phyloP scores from a whole-genome alignment of 805 yeast genomes.

The Saturnispora sekii region DNA sequence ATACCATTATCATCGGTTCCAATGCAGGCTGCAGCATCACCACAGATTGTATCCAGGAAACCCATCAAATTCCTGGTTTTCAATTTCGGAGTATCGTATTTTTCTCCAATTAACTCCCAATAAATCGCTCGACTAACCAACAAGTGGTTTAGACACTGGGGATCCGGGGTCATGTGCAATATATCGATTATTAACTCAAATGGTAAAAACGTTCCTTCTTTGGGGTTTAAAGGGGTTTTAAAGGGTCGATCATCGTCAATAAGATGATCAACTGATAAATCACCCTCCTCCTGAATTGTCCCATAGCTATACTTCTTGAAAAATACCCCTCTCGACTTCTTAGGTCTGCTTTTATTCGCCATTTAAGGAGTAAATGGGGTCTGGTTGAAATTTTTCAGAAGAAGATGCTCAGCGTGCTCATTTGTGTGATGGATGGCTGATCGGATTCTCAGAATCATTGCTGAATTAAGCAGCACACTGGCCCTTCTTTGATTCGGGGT shows the following conservation, averaged over 20 bases:
- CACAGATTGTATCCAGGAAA: slow-evolving; percentile 48
- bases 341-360: slow-evolving; percentile 85
- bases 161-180: slow-evolving; percentile 24
- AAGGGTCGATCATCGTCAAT: slow-evolving; percentile 10
- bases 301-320: slow-evolving; percentile 65
- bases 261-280: slow-evolving; percentile 6
- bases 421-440: too few relatives aligned
- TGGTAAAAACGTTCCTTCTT: slow-evolving; percentile 29
- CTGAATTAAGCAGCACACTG: too few relatives aligned
- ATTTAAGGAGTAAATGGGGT: slow-evolving; percentile 27
- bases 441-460: too few relatives aligned
- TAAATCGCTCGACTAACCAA: slow-evolving; percentile 57
- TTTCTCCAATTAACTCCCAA: slow-evolving; percentile 44
- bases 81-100: slow-evolving; percentile 58
- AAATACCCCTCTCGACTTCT: slow-evolving; percentile 63
- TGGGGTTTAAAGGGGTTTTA: background rate
- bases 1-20: slow-evolving; percentile 6
- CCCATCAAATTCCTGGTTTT: slow-evolving; percentile 55
- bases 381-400: too few relatives aligned
- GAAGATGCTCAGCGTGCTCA: too few relatives aligned
- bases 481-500: too few relatives aligned
- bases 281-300: slow-evolving; percentile 5
- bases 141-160: slow-evolving; percentile 40
- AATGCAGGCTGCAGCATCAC: slow-evolving; percentile 14
- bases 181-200: slow-evolving; percentile 39